Conservation (phyloP, 805 yeast genomes). For the Candida insectorum region DNA sequence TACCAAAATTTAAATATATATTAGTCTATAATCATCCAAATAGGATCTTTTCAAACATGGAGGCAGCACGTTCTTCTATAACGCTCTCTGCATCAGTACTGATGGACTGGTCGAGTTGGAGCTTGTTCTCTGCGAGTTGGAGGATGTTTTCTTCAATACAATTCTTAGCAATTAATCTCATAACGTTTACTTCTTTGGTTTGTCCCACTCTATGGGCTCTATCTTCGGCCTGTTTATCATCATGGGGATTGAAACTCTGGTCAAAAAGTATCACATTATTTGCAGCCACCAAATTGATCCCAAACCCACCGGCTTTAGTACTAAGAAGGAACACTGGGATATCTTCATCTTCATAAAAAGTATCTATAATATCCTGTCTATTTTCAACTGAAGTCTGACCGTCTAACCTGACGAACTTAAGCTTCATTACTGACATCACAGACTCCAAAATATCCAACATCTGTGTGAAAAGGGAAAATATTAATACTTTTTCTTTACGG, state of each 20-base stretch:
- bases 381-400: constrained; percentile 94
- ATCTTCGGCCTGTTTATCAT: constrained; percentile 98
- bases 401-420: constrained; percentile 80
- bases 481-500: constrained; percentile 62
- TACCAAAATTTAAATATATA: too few relatives aligned
- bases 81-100: constrained; percentile 36
- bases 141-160: constrained; percentile 89
- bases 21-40: too few relatives aligned
- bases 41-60: constrained; percentile 48
- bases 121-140: constrained; percentile 82
- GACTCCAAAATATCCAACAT: constrained; percentile 83
- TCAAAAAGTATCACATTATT: constrained; percentile 89
- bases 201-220: constrained; percentile 98
- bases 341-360: constrained; percentile 73
- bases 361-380: constrained; percentile 88
- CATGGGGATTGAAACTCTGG: constrained; percentile 96
- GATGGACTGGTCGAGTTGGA: constrained; percentile 75
- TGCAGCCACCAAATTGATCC: constrained; percentile 94
- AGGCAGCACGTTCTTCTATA: constrained; percentile 52
- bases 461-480: constrained; percentile 92
- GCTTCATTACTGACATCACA: constrained; percentile 58
- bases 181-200: constrained; percentile 75
- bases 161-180: constrained; percentile 64
- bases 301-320: constrained; percentile 98
- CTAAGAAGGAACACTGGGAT: constrained; percentile 86